Evolutionary conservation across 192 early-diverging fungal species (phyloP), one percentile per base, ranked within the genome.

Genomic region (Rhizoclosmatium sp.): DNA sequence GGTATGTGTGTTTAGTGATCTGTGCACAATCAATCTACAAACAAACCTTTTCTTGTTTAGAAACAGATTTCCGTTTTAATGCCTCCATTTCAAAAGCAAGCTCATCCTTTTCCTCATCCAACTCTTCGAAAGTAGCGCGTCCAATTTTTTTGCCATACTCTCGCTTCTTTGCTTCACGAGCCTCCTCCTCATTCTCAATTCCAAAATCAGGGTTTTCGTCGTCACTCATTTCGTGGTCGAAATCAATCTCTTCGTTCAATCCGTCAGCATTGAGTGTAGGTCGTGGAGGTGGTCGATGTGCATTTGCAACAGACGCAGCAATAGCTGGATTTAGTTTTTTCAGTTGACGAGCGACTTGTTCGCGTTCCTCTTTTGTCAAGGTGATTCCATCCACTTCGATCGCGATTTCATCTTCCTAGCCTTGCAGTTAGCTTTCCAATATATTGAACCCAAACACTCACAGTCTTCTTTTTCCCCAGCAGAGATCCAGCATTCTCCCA

Each of bases 151-250:
- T 78, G 16, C 83, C 84, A 66, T 75, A 85, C 51, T 84, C 78
- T 2, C 87, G 56, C 42, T 76, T 76, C 51, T 78, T 65, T 4
- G 87, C 87, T 54, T 89, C 87, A 65, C 85, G 84, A 12, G 79
- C 81, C 31, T 86, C 85, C 46, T 89, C 87, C 69, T 85, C 82
- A 78, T 89, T 85, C 46, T 86, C 85, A 56, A 89, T 84, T 2
- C 87, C 87, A 48, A 89, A 83, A 40, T 79, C 77, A 14, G 85
- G 59, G 54, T 87, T 81, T 65, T 89, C 87, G 65, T 89, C 87
- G 68, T 89, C 87, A 10, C 78, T 69, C 61, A 85, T 83, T 44
- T 78, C 81, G 59, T 83, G 84, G 44, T 85, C 84, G 74, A 79
- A 85, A 61, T 85, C 87, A 59, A 87, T 59, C 39, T 82, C 85